Evolutionary conservation across 768 basidiomycete species (phyloP).

Genomic region (Boletus bicolor): DNA sequence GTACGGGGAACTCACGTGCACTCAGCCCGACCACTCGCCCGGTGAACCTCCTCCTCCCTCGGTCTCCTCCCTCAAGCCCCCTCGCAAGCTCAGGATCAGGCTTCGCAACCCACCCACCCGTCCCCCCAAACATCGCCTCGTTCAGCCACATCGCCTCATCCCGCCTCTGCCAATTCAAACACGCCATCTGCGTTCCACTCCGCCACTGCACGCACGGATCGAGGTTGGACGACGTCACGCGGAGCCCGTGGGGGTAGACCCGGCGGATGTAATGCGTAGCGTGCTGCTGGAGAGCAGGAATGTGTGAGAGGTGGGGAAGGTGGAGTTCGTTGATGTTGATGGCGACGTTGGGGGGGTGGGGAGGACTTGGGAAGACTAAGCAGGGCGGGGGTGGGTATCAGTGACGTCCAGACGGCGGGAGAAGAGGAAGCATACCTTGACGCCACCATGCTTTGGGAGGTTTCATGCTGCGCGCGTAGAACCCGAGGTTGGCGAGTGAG

Average conservation of each 20-base stretch:
- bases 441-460: conserved; percentile 50
- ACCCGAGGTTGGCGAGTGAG: conserved; percentile 52
- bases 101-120: conserved; percentile 52
- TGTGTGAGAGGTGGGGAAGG: conserved; percentile 39
- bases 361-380: conserved; percentile 16
- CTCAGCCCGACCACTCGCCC: conserved; percentile 45
- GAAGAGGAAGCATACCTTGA: conserved; percentile 28
- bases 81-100: conserved; percentile 32
- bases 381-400: not conserved
- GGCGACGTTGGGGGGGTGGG: conserved; percentile 40
- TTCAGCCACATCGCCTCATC: conserved; percentile 58
- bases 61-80: conserved; percentile 1
- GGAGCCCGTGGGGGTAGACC: conserved; percentile 56
- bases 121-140: conserved; percentile 60
- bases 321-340: conserved; percentile 61
- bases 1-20: conserved; percentile 33
- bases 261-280: conserved; percentile 46
- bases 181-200: conserved; percentile 53
- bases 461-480: conserved; percentile 63
- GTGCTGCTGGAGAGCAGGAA: conserved; percentile 39
- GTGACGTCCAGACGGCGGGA: not conserved
- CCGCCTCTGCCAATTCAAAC: conserved; percentile 63
- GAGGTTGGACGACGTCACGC: conserved; percentile 54
- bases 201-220: conserved; percentile 53
- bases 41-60: conserved; percentile 16